Conservation (phyloP, 2,329 filamentous ascomycete genomes). For the Hypoxylon sp. region DNA sequence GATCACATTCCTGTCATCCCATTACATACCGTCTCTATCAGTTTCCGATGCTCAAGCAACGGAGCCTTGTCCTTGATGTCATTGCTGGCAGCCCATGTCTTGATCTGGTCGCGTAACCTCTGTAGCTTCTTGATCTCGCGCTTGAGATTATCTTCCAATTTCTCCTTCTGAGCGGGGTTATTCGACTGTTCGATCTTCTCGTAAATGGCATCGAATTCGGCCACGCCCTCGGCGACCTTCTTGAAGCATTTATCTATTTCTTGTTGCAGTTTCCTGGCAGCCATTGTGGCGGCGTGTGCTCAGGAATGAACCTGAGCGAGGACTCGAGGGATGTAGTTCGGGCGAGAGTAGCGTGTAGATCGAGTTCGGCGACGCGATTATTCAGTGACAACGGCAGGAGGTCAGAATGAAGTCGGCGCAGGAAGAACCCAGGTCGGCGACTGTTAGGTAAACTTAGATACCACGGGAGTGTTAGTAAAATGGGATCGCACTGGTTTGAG, state of each 20-base stretch:
- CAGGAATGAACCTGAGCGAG: constrained; percentile 38
- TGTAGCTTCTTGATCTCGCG: constrained; percentile 99
- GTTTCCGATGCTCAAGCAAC: constrained; percentile 90
- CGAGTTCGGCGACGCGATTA: constrained; percentile 3
- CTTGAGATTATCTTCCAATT: constrained; percentile 97
- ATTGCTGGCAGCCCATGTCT: constrained; percentile 98
- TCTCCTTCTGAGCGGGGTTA: constrained; percentile 97
- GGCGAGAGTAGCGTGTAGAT: not conserved
- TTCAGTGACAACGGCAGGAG: not conserved
- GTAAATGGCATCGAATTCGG: constrained; percentile 94
- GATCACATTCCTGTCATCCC: constrained; percentile 15
- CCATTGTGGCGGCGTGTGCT: constrained; percentile 73
- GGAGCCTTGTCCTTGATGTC: constrained; percentile 99
- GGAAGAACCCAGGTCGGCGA: constrained; percentile 21
- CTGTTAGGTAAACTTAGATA: constrained; percentile 14
- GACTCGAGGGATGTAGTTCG: constrained; percentile 8
- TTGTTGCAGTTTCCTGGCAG: constrained; percentile 94
- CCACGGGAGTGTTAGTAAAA: constrained; percentile 4
- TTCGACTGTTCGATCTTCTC: constrained; percentile 96
- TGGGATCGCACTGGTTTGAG: constrained; percentile 1
- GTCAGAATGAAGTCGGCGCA: constrained; percentile 22
- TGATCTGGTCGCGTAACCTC: constrained; percentile 97
- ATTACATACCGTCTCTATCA: constrained; percentile 91
- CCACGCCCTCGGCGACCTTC: constrained; percentile 93
- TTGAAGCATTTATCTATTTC: constrained; percentile 99